Conservation (phyloP, 345 rosid genomes). For the Hypericum androsaemum region DNA sequence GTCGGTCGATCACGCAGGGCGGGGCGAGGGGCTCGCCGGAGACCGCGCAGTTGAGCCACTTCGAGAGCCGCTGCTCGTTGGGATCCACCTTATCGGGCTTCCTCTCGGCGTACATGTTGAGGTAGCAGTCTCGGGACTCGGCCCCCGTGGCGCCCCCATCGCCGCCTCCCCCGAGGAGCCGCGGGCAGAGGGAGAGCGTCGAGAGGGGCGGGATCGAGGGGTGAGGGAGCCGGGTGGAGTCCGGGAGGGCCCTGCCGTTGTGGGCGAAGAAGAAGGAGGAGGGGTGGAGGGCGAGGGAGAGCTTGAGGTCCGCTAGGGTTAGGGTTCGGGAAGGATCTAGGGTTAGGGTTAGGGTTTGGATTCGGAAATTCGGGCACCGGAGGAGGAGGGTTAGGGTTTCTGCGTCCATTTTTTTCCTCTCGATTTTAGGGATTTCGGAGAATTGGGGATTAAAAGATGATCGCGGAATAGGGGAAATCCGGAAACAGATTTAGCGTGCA, state of each 20-base stretch:
- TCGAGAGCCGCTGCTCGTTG: constrained; percentile 80
- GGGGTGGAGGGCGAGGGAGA: constrained; percentile 24
- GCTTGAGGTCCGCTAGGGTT: constrained; percentile 37
- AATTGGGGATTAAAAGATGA: no score
- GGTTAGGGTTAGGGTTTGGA: constrained; percentile 24
- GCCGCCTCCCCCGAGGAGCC: constrained; percentile 81
- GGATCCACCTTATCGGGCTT: constrained; percentile 92
- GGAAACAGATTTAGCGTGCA: no score
- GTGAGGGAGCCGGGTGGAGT: constrained; percentile 30
- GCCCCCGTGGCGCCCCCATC: constrained; percentile 99
- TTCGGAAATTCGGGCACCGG: constrained; percentile 26
- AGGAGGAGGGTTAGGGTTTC: constrained; percentile 13
- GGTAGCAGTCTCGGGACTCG: constrained; percentile 89
- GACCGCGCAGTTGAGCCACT: constrained; percentile 76
- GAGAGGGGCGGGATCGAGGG: constrained; percentile 46
- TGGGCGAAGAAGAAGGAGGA: constrained; percentile 42
- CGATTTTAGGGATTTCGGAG: no score
- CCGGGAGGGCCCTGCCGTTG: constrained; percentile 49
- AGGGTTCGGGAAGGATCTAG: constrained; percentile 30
- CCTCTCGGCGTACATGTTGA: constrained; percentile 90
- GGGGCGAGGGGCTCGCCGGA: constrained; percentile 65
- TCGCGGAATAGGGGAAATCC: no score
- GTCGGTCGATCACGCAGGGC: constrained; percentile 75
- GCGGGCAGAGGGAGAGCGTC: constrained; percentile 41
- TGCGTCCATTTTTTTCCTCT: no score